Evolutionary conservation across 176 grass and related monocot genomes (phyloP), one percentile per base, ranked within the genome.

Genomic region (Rhynchospora pubera): DNA sequence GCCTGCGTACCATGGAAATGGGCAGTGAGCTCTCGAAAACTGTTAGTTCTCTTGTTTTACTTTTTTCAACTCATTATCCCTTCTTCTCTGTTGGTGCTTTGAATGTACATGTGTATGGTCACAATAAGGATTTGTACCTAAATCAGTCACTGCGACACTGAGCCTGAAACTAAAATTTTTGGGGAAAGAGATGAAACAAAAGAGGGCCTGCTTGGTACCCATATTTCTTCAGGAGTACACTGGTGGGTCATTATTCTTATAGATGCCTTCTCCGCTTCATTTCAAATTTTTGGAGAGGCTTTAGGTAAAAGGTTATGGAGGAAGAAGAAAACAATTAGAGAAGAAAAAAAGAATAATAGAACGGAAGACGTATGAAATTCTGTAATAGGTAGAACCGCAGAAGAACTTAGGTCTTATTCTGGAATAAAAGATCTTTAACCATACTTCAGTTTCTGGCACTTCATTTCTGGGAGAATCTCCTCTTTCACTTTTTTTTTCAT

Each of bases 1-100:
- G 96, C 74, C 47, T 98, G 14, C 92, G 87, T 75, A 91, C 90
- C 48, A 99, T 95, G 89, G 96, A 99, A 79, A 89, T 95, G 86
- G 96, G 96, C 57, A 93, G 91, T 84, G 96, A 95, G 85, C 84
- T 95, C 69, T 99, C 96, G 1, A 95, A 99, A 90, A 95, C 87
- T 22, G 92, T 95, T 84, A 24, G 87, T 87, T 50, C 43, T 73
- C 14, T 34, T 28, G 19, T 82, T 48, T 62, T 9, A 56, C 55
- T 53, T 52, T 69, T 30, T 75, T 55, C 2, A 10, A 1, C 48
- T 23, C 70, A 14, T 21, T 73, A 23, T 5, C 21, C 12, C 69
- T 28, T 28, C 28, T 52, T 7, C 0, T 56, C 48, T 18, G 23
- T 56, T 6, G 23, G 23, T 77, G 14, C 53, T 32, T 14, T 32